A percentile compares a stretch with the other conserved stretches of the same genome.
phyloP scores from a whole-genome alignment of 768 basidiomycete genomes.

The Amanita exitialis region DNA sequence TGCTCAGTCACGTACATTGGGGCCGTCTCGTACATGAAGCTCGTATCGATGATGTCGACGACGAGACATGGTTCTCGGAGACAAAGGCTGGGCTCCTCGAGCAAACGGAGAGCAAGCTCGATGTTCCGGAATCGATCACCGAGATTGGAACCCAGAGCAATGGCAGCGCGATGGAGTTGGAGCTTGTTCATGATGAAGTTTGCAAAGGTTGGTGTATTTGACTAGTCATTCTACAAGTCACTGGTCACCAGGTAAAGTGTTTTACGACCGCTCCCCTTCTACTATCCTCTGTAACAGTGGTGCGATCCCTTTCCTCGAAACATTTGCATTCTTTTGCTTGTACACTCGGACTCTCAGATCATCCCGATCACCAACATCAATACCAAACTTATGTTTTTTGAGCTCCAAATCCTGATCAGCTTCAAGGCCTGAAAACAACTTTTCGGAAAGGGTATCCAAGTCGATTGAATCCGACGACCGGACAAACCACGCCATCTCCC shows the following conservation, averaged over 20 bases:
- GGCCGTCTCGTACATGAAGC: conserved; percentile 85
- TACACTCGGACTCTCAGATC: conserved; percentile 41
- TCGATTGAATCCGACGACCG: conserved; percentile 16
- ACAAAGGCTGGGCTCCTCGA: conserved; percentile 38
- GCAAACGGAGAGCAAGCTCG: conserved; percentile 59
- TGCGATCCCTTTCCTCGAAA: conserved; percentile 57
- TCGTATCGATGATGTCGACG: conserved; percentile 56
- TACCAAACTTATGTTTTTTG: conserved; percentile 35
- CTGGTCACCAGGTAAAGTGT: too few relatives aligned
- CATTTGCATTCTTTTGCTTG: conserved; percentile 53
- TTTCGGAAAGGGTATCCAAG: conserved; percentile 30
- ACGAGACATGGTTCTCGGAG: conserved; percentile 10
- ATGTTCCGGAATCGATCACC: conserved; percentile 83
- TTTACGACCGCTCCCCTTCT: conserved; percentile 20
- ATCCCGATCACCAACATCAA: conserved; percentile 21
- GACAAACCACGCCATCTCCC: conserved; percentile 64
- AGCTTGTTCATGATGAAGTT: not conserved
- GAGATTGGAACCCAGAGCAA: conserved; percentile 87
- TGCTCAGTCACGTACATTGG: conserved; percentile 97
- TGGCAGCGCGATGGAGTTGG: conserved; percentile 20
- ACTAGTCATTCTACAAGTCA: too few relatives aligned
- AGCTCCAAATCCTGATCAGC: conserved; percentile 38
- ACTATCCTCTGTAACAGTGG: conserved; percentile 55
- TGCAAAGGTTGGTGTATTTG: not conserved
- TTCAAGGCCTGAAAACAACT: conserved; percentile 54